Percentiles rank a stretch among this genome's conserved stretches.
These are phyloP conservation scores for Myxozyma kluyveri DNA, from an alignment of 805 yeast genomes.

Conservation along the genomic window DNA sequence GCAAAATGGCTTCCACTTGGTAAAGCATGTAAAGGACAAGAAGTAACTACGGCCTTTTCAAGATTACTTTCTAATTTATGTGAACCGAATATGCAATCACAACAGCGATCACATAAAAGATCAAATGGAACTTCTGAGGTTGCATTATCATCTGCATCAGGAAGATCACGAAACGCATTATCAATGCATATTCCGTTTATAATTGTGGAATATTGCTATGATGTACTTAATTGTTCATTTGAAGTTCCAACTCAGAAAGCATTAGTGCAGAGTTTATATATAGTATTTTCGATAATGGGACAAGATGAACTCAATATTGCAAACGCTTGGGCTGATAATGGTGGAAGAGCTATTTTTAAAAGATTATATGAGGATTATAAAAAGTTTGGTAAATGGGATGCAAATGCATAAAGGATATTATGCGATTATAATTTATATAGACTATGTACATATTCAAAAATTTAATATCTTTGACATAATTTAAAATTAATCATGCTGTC, in stretches of 20 bases:
- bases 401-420: background rate
- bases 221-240: slow-evolving; percentile 53
- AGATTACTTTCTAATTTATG: slow-evolving; percentile 22
- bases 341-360: slow-evolving; percentile 67
- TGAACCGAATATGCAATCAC: slow-evolving; percentile 8
- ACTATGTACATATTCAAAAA: background rate
- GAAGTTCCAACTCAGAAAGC: slow-evolving; percentile 45
- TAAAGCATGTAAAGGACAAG: slow-evolving; percentile 5
- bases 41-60: slow-evolving; percentile 17
- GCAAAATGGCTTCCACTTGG: slow-evolving; percentile 13
- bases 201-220: slow-evolving; percentile 55
- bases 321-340: slow-evolving; percentile 62
- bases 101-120: slow-evolving; percentile 1
- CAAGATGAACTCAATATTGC: slow-evolving; percentile 60
- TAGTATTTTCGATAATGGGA: slow-evolving; percentile 68
- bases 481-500: background rate
- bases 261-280: slow-evolving; percentile 56
- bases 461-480: slow-evolving; percentile 1
- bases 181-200: slow-evolving; percentile 63
- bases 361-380: slow-evolving; percentile 69
- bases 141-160: slow-evolving; percentile 48
- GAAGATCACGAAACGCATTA: slow-evolving; percentile 54
- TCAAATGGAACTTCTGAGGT: slow-evolving; percentile 15
- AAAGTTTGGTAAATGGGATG: slow-evolving; percentile 79
- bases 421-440: background rate